Evolutionary conservation across 164 flowering plant genomes (phyloP).

Genomic region (Nymphaea thermarum): DNA sequence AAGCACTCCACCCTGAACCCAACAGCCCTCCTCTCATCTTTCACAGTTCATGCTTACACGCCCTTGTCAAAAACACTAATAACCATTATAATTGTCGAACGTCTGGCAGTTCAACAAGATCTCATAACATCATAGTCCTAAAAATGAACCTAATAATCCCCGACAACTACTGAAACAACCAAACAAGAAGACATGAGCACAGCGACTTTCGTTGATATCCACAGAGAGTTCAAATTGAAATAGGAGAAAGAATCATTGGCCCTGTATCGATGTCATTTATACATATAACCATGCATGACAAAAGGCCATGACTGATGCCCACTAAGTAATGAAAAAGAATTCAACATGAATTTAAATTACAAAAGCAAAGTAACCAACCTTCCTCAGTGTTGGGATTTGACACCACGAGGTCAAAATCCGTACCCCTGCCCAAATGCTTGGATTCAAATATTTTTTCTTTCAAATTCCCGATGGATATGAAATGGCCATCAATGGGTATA

Average conservation of each 20-base stretch:
- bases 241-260: too few species aligned
- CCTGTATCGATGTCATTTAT: too few species aligned
- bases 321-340: background rate
- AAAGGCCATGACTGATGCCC: background rate
- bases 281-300: background rate
- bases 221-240: too few species aligned
- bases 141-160: background rate
- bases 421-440: slow-evolving; percentile 97
- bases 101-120: too few species aligned
- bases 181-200: background rate
- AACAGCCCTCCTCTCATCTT: background rate
- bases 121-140: too few species aligned
- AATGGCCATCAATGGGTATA: slow-evolving; percentile 82
- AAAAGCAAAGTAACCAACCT: slow-evolving; percentile 55
- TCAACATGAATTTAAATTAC: background rate
- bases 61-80: background rate
- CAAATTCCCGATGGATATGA: slow-evolving; percentile 77
- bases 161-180: background rate
- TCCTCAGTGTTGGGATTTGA: slow-evolving; percentile 93
- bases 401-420: slow-evolving; percentile 92
- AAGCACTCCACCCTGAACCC: background rate
- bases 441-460: slow-evolving; percentile 97
- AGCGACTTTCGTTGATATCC: too few species aligned
- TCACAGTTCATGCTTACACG: background rate
- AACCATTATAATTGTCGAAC: too few species aligned